Evolutionary conservation across 164 flowering plant genomes (phyloP), one percentile per base, ranked within the genome.

Genomic region (Echeveria elegans): DNA sequence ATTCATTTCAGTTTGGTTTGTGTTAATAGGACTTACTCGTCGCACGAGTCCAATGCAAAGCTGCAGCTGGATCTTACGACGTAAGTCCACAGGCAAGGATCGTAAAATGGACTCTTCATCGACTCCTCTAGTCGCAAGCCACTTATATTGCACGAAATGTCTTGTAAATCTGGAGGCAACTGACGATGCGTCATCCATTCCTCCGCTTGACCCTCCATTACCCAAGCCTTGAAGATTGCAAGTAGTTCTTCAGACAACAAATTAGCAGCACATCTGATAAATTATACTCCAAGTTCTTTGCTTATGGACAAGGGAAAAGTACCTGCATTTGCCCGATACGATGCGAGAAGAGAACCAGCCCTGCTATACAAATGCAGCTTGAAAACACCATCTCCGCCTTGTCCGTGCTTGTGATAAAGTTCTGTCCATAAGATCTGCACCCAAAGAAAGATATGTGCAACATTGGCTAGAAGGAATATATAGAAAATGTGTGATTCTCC

Each of bases 291-390:
- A n/a, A n/a, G n/a, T 38, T 38, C 12, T 38, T 38, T 14, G 12
- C 41, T 38, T 4, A 38, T 3, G 41, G 41, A 38, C 8, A 38
- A 38, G 1, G 12, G 8, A 6, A 38, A 38, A 14, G 6, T 82
- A 90, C 98, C 95, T 92, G 98, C 84, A 92, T 85, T 67, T 92
- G 80, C 32, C 98, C 97, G 38, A 92, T 88, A 74, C 90, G 73
- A 73, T 85, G 96, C 1, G 96, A 73, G 72, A 92, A 88, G 2
- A 92, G 73, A 71, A 87, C 80, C 24, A 92, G 75, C 62, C 98
- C 98, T 19, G 67, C 65, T 5, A 88, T 80, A 75, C 85, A 77
- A 52, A 93, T 77, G 19, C 79, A 52, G 63, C 78, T 79, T 73
- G 82, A 68, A 72, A 86, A 87, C 47, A 75, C 23, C 6, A 85